Conservation (phyloP, 2,329 filamentous ascomycete genomes). For the Sarocladium strictum region DNA sequence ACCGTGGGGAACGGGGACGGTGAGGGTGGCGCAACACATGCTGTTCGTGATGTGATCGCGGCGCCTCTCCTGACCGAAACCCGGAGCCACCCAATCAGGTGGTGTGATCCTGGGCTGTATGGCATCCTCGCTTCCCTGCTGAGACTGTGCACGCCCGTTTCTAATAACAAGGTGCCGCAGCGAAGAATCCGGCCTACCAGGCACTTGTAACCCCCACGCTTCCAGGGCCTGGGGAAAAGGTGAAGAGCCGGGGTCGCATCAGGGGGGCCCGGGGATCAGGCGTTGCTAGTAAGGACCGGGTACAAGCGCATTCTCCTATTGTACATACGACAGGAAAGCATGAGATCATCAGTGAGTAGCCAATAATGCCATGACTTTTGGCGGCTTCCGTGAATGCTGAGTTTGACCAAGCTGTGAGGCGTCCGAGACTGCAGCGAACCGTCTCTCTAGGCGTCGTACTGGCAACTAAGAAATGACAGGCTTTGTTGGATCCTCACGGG, state of each 20-base stretch:
- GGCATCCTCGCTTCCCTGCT: background rate
- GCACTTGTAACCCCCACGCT: constrained; percentile 4
- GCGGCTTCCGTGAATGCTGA: no score
- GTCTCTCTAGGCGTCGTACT: no score
- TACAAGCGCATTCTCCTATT: no score
- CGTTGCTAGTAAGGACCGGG: background rate
- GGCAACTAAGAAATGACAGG: no score
- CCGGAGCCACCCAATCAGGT: background rate
- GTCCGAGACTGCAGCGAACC: no score
- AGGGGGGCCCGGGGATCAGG: background rate
- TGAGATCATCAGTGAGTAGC: no score
- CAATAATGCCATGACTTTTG: no score
- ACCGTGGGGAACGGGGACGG: background rate
- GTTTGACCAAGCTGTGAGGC: no score
- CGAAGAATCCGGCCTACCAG: background rate
- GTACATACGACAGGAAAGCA: no score
- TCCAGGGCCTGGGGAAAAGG: background rate
- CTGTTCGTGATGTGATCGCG: background rate
- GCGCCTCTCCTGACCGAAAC: background rate
- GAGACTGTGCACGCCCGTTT: background rate
- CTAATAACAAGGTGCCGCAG: background rate
- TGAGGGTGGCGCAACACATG: background rate
- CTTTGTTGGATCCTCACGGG: background rate
- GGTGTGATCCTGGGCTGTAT: background rate
- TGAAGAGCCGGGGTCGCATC: background rate